Base-by-base conservation (phyloP, 1,284 basidiomycete species). In the Phylloporus sp. region DNA sequence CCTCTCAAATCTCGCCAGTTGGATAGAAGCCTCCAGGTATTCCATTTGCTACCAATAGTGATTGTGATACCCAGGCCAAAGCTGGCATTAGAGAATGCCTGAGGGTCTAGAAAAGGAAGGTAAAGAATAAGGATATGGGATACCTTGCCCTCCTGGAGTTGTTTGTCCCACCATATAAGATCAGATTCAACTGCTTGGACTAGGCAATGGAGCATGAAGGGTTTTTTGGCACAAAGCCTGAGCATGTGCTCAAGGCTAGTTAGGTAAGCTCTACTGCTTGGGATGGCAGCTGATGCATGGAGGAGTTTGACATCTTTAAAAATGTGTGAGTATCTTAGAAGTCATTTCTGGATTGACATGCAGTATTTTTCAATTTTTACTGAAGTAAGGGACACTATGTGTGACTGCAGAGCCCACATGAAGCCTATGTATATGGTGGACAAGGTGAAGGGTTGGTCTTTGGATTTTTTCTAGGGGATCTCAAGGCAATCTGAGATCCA, bases 31-130 rank as follows among this genome's bases (percentile, higher is more conserved):
- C 7, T 6, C 66, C 69, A 71, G 0, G 69, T 63, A 0, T 8
- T 1, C 67, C 69, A 71, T 1, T 12, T 0, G 0, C 26, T 0
- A 0, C 55, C 13, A 2, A 69, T 57, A n/a, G 49, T 2, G 1
- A 69, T 64, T 0, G 37, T 64, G 1, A 70, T 52, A 22, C 70
- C 65, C 7, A 64, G 1, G 17, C 60, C 32, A 49, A 62, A 64
- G 51, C 70, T 71, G 17, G 68, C 65, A 68, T 71, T 62, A 0
- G 68, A 70, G 26, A 34, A 70, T 1, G 52, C 52, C 34, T 2
- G 17, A 13, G 1, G 13, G 51, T 32, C 13, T 24, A 6, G 17
- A 18, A 1, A 26, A 4, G 24, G 29, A 17, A 24, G 29, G 18
- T 29, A 28, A 29, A n/a, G 28, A 3, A 20, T 37, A 20, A 49